A percentile compares a stretch with the other conserved stretches of the same genome.
Conservation (phyloP, 2,329 filamentous ascomycete species). For the Zymoseptoria pseudotritici region DNA sequence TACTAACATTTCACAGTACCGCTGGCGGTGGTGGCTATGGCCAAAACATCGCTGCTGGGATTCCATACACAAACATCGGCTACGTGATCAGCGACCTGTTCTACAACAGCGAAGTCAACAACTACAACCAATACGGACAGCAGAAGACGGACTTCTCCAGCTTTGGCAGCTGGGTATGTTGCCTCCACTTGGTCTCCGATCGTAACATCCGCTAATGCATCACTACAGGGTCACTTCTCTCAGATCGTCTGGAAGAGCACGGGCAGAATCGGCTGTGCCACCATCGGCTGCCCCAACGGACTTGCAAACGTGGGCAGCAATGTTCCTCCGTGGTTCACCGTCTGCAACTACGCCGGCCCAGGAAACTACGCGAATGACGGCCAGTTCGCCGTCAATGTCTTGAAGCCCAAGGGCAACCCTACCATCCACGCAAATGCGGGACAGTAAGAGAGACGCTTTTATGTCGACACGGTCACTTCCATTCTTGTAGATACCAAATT, state of each 20-base stretch:
- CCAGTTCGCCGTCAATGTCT: constrained; percentile 7
- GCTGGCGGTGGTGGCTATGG: constrained; percentile 62
- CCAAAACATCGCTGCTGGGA: constrained; percentile 79
- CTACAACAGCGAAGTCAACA: constrained; percentile 73
- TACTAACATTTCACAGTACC: constrained; percentile 30
- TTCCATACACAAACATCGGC: constrained; percentile 49
- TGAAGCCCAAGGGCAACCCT: constrained; percentile 2
- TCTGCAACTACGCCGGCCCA: constrained; percentile 75
- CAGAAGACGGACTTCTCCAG: constrained; percentile 51
- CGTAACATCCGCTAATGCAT: not conserved
- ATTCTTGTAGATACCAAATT: not conserved
- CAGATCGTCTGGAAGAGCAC: constrained; percentile 65
- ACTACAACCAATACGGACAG: constrained; percentile 51
- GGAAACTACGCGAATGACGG: constrained; percentile 10
- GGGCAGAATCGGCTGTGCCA: constrained; percentile 57
- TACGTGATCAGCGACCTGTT: constrained; percentile 70
- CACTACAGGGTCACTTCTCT: constrained; percentile 58
- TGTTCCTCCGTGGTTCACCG: constrained; percentile 57
- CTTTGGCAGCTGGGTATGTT: constrained; percentile 49
- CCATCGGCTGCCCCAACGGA: constrained; percentile 49
- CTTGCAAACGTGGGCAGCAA: constrained; percentile 36
- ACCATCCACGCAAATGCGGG: constrained; percentile 4
- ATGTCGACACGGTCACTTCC: constrained; percentile 1
- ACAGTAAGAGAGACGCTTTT: not conserved
- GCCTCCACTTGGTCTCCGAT: not conserved